phyloP scores from a whole-genome alignment of 805 yeast species.

The Zygosaccharomyces gambellarensis region DNA sequence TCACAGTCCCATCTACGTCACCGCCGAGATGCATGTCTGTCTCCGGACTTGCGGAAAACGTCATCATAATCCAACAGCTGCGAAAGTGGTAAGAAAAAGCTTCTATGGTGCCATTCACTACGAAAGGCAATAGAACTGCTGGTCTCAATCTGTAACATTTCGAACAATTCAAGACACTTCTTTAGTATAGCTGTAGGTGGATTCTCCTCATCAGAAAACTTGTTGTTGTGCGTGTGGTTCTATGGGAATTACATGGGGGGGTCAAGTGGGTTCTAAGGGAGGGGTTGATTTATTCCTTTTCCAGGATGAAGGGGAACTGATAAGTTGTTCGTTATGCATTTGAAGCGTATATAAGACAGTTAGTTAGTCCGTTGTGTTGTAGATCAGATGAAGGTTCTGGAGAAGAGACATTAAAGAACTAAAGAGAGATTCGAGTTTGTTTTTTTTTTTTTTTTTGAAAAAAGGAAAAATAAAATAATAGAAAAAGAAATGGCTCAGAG shows the following conservation, averaged over 20 bases:
- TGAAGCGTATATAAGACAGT: too few species aligned
- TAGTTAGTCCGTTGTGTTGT: too few species aligned
- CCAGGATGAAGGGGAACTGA: not conserved
- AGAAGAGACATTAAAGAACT: too few species aligned
- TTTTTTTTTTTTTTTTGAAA: too few species aligned
- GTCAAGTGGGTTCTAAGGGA: not conserved
- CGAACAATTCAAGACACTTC: not conserved
- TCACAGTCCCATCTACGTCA: not conserved
- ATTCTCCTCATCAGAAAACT: not conserved
- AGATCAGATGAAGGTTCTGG: too few species aligned
- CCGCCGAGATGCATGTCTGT: too few species aligned
- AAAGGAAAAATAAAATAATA: not conserved
- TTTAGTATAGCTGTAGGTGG: not conserved
- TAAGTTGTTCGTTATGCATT: not conserved
- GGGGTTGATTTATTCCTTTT: not conserved
- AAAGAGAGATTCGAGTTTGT: too few species aligned
- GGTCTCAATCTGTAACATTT: not conserved
- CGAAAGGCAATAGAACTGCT: not conserved
- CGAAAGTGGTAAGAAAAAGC: too few species aligned
- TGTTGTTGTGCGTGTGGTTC: not conserved
- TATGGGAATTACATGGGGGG: not conserved
- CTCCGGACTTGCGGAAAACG: not conserved
- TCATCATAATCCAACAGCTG: not conserved
- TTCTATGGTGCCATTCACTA: not conserved
- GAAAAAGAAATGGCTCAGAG: not conserved